Conservation (phyloP, 371 early-diverging fungal species). For the Mucor racemosus region DNA sequence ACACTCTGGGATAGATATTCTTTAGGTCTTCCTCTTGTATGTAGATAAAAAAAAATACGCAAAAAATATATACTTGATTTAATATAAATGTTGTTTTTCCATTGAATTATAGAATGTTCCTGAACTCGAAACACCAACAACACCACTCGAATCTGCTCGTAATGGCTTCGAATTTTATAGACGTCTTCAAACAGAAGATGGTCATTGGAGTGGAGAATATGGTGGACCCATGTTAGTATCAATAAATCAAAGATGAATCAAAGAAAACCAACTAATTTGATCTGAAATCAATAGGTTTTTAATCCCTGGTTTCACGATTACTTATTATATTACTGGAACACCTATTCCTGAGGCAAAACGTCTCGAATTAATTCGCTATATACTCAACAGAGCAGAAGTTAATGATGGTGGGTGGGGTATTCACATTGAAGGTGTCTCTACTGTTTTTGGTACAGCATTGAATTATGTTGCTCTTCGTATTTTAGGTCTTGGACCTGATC, state of each 20-base stretch:
- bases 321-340: slow-evolving; percentile 83
- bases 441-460: slow-evolving; percentile 93
- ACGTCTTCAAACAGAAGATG: slow-evolving; percentile 90
- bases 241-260: background rate
- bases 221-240: slow-evolving; percentile 87
- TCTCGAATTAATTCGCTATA: slow-evolving; percentile 88
- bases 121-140: slow-evolving; percentile 53
- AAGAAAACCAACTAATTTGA: background rate
- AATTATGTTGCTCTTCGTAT: slow-evolving; percentile 93
- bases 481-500: slow-evolving; percentile 85
- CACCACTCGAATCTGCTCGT: slow-evolving; percentile 80
- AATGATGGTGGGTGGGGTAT: slow-evolving; percentile 98
- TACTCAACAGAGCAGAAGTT: slow-evolving; percentile 78
- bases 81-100: no score
- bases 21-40: slow-evolving; percentile 81
- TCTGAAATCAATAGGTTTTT: slow-evolving; percentile 64
- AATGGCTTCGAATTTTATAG: slow-evolving; percentile 90
- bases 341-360: slow-evolving; percentile 63
- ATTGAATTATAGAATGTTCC: slow-evolving; percentile 51
- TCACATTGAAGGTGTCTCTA: slow-evolving; percentile 92
- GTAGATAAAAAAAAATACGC: no score
- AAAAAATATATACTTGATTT: no score
- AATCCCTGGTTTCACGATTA: slow-evolving; percentile 86
- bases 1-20: slow-evolving; percentile 86
- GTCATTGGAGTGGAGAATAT: slow-evolving; percentile 97